These are phyloP conservation scores for Uronychia binucleata DNA, from an alignment of 73 alveolate species.

Conservation along the genomic window DNA sequence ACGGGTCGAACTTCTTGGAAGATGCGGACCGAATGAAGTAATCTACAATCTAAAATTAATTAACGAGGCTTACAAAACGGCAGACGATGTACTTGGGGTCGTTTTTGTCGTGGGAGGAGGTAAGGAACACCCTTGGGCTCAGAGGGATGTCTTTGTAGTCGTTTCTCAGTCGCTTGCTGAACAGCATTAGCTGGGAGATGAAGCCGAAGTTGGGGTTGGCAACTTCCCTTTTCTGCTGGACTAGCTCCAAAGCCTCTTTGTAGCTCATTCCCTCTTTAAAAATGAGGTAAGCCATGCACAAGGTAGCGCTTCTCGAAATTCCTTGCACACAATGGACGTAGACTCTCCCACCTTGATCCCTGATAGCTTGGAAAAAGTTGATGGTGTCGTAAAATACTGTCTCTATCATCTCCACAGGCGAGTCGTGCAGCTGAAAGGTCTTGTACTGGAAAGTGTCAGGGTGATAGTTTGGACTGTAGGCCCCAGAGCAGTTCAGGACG, in stretches of 20 bases:
- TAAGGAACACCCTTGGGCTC: constrained; percentile 80
- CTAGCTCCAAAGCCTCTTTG: constrained; percentile 63
- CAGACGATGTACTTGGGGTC: constrained; percentile 65
- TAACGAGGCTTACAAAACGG: constrained; percentile 47
- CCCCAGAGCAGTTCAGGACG: constrained; percentile 89
- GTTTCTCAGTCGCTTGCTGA: constrained; percentile 65
- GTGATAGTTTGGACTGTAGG: constrained; percentile 80
- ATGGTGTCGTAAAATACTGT: constrained; percentile 83
- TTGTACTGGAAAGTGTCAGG: constrained; percentile 67
- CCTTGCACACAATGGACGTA: constrained; percentile 93
- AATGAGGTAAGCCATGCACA: constrained; percentile 85
- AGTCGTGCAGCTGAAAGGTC: constrained; percentile 80
- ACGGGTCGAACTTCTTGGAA: constrained; percentile 65
- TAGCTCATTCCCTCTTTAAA: constrained; percentile 45
- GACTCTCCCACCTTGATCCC: constrained; percentile 75
- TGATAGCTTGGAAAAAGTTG: constrained; percentile 68
- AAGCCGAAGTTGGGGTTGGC: constrained; percentile 89
- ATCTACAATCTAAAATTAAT: constrained; percentile 46
- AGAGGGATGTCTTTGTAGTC: constrained; percentile 71
- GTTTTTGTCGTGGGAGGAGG: constrained; percentile 74
- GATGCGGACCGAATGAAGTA: constrained; percentile 58
- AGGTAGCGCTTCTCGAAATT: constrained; percentile 84
- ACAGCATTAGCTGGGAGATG: constrained; percentile 71
- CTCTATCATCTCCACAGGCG: constrained; percentile 83
- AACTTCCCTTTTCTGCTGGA: constrained; percentile 77